These are phyloP conservation scores for Tuber brumale DNA, from an alignment of 495 filamentous ascomycete genomes.

Conservation along the genomic window DNA sequence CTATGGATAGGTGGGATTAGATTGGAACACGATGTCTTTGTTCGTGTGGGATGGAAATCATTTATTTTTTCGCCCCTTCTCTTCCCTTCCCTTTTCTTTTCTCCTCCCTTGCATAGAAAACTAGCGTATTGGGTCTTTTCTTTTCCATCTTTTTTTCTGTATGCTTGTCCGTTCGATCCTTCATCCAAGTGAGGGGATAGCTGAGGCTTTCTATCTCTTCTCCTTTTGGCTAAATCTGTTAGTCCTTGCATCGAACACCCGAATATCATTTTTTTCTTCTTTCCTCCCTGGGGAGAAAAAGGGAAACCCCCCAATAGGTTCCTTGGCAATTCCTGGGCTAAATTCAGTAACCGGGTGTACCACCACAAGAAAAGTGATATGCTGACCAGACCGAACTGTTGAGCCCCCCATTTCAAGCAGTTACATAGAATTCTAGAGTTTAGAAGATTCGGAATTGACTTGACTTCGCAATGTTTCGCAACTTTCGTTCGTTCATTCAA, in stretches of 20 bases:
- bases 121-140: background rate
- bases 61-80: background rate
- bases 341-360: background rate
- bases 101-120: background rate
- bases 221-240: background rate
- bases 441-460: background rate
- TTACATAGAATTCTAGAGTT: background rate
- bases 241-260: background rate
- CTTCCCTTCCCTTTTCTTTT: background rate
- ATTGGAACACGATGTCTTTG: slow-evolving; percentile 5
- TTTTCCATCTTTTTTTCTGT: background rate
- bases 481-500: background rate
- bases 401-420: background rate
- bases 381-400: background rate
- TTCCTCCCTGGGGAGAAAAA: background rate
- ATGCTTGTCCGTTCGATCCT: background rate
- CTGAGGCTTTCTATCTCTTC: background rate
- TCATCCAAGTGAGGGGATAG: background rate
- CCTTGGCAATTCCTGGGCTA: background rate
- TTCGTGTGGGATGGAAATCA: slow-evolving; percentile 1
- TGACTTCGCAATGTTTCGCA: background rate
- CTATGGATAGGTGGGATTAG: slow-evolving; percentile 1
- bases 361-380: background rate
- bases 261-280: slow-evolving; percentile 3
- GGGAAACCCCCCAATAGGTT: background rate